phyloP scores from a whole-genome alignment of 1,139 yeast genomes.

The Yamadazyma mexicana region DNA sequence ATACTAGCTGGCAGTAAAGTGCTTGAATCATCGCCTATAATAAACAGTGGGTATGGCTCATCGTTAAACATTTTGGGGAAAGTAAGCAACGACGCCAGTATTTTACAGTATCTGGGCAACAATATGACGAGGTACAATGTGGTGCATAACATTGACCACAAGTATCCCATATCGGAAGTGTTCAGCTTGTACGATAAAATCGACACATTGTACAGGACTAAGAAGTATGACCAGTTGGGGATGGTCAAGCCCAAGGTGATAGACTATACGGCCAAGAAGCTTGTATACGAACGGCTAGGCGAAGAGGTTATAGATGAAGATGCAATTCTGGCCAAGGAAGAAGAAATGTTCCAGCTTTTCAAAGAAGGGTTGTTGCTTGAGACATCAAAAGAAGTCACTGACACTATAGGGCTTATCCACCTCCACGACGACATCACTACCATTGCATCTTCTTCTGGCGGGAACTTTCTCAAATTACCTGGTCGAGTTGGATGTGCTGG shows the following conservation, averaged over 20 bases:
- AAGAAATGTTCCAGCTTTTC: constrained; percentile 14
- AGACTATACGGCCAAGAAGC: constrained; percentile 9
- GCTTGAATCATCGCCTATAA: constrained; percentile 45
- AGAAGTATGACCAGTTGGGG: constrained; percentile 18
- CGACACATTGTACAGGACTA: constrained; percentile 12
- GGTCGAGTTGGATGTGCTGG: constrained; percentile 60
- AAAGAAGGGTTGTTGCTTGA: constrained; percentile 12
- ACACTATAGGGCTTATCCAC: constrained; percentile 36
- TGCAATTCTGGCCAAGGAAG: constrained; percentile 8
- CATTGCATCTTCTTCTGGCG: constrained; percentile 51
- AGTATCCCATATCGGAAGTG: constrained; percentile 25
- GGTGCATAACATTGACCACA: constrained; percentile 23
- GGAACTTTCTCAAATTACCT: constrained; percentile 48
- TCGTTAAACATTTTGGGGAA: constrained; percentile 46
- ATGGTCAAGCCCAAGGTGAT: constrained; percentile 28
- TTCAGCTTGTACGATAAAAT: constrained; percentile 19
- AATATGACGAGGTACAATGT: constrained; percentile 18
- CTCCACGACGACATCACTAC: constrained; percentile 17
- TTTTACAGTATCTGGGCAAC: constrained; percentile 16
- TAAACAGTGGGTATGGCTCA: constrained; percentile 62
- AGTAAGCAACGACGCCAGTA: constrained; percentile 56
- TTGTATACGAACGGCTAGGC: constrained; percentile 10
- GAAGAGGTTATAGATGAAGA: constrained; percentile 1
- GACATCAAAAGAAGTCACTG: constrained; percentile 19
- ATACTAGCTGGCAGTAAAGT: constrained; percentile 22